Evolutionary conservation across 78 protist genomes (phyloP), one percentile per base, ranked within the genome.

Genomic region (Polysphondylium violaceum): DNA sequence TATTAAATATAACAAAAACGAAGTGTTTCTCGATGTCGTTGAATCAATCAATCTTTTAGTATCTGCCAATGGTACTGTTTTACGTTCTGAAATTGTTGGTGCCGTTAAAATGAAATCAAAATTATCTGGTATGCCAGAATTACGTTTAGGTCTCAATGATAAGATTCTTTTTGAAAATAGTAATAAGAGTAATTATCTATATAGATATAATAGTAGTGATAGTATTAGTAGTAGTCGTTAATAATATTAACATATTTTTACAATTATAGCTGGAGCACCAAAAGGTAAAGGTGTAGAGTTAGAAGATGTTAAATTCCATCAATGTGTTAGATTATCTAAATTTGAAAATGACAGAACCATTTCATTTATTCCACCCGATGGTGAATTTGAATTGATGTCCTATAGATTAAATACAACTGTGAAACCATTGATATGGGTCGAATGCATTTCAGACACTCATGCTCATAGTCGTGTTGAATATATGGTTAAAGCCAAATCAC

Each of bases 251-350:
- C 38, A 19, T 29, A 36, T 33, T 59, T 65, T 25, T 65, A 14
- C 17, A 44, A 31, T 19, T 47, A 25, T 43, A 83, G 91, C 91
- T 83, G 91, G 91, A 14, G 74, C 74, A 19, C 77, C 93, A 36
- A 79, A 90, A 83, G 97, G 97, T 53, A 96, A 96, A 79, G 91
- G 98, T 11, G 98, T 99, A 4, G 99, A 99, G 51, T 74, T 99
- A 92, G 99, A 99, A 68, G 99, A 99, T 94, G 96, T 99, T 69
- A 96, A 95, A 79, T 99, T 99, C 90, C 99, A 99, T 63, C 99
- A 98, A 81, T 98, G 99, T 63, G 99, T 99, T 31, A 97, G 98
- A 31, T 74, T 99, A 47, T 76, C 96, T 0, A 92, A 97, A 36
- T 98, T 99, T 87, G 99, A 98, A 63, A 95, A 74, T 69, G 99